These are phyloP conservation scores for Psidium friedrichsthalianum DNA, from an alignment of 345 rosid genomes.

Conservation along the genomic window DNA sequence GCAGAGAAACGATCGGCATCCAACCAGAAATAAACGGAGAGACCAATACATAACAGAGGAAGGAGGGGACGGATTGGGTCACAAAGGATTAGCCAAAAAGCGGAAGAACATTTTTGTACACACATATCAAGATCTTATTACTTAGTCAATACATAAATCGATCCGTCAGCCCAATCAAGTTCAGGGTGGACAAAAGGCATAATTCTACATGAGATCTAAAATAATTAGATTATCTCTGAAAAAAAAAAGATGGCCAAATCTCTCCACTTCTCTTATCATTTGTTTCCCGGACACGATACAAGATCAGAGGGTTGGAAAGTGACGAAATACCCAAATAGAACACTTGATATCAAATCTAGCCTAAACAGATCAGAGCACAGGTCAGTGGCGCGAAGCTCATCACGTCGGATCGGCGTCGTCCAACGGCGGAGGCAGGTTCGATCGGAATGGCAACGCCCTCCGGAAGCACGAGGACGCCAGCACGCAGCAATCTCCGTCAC, in stretches of 20 bases:
- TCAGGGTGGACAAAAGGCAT: not conserved
- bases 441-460: conserved; percentile 25
- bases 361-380: conserved; percentile 13
- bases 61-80: not conserved
- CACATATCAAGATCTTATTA: not conserved
- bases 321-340: not conserved
- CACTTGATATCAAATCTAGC: not conserved
- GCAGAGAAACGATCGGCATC: not conserved
- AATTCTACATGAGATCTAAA: not conserved
- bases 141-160: not conserved
- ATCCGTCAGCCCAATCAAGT: not conserved
- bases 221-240: not conserved
- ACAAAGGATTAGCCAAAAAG: not conserved
- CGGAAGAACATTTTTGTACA: not conserved
- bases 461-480: conserved; percentile 10
- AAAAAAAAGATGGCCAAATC: not conserved
- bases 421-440: conserved; percentile 27
- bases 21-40: not conserved
- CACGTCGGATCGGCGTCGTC: conserved; percentile 1
- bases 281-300: conserved; percentile 6
- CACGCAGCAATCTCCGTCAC: conserved; percentile 18
- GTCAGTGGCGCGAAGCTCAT: conserved; percentile 16
- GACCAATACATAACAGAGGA: not conserved
- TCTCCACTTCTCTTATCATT: conserved; percentile 6
- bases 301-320: not conserved